Evolutionary conservation across 2,329 filamentous ascomycete species (phyloP).

Genomic region (Coleophoma cylindrospora): DNA sequence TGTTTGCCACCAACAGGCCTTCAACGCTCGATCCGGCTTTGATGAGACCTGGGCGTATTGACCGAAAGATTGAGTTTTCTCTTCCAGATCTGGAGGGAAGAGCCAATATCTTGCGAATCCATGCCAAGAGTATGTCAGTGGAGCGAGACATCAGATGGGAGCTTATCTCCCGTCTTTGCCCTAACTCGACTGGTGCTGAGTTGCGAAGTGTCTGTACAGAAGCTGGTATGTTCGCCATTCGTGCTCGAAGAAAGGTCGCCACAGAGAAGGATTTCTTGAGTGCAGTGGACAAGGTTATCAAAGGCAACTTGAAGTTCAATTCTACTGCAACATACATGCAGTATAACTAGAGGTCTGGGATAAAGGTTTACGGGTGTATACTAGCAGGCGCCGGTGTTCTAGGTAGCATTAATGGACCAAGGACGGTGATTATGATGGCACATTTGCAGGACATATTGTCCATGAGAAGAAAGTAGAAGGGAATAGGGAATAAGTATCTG

Average conservation of each 20-base stretch:
- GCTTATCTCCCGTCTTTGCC: conserved; percentile 92
- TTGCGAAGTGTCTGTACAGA: conserved; percentile 95
- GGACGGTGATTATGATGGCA: background rate
- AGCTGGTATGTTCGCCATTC: conserved; percentile 97
- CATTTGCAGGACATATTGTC: too few species aligned
- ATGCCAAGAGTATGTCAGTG: conserved; percentile 99
- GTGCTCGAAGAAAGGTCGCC: conserved; percentile 91
- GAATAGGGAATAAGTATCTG: too few species aligned
- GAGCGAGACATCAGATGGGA: conserved; percentile 99
- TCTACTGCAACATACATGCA: conserved; percentile 97
- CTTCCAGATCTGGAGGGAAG: conserved; percentile 94
- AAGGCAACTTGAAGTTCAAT: conserved; percentile 99
- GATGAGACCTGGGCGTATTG: conserved; percentile 95
- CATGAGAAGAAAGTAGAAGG: too few species aligned
- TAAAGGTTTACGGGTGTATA: conserved; percentile 18
- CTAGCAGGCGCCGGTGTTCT: conserved; percentile 26
- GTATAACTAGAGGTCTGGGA: conserved; percentile 70
- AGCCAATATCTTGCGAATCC: conserved; percentile 95
- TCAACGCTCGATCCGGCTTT: conserved; percentile 94
- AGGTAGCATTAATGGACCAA: conserved; percentile 18
- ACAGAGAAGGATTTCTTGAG: conserved; percentile 98
- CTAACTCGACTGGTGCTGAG: conserved; percentile 95
- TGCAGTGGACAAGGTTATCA: conserved; percentile 98
- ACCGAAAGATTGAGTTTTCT: conserved; percentile 98
- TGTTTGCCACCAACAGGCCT: conserved; percentile 97